These are phyloP conservation scores for Chytriomyces sp. DNA, from an alignment of 192 early-diverging fungal species.

Conservation along the genomic window DNA sequence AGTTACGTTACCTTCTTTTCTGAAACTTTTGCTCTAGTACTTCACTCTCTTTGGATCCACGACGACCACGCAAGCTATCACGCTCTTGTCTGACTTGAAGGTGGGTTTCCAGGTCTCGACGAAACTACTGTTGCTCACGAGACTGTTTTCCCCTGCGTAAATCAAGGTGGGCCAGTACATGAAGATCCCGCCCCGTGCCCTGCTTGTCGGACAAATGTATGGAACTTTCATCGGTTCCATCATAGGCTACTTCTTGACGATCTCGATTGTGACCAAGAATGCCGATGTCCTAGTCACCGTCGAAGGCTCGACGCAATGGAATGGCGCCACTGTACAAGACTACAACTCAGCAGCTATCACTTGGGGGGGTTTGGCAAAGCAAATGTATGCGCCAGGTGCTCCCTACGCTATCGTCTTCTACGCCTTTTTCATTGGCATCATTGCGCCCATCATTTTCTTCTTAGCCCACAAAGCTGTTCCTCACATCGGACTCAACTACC, in stretches of 20 bases:
- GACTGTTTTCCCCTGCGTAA: no score
- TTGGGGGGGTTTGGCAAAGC: slow-evolving; percentile 66
- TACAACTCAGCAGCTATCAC: slow-evolving; percentile 76
- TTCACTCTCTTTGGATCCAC: slow-evolving; percentile 72
- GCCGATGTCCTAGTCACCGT: slow-evolving; percentile 16
- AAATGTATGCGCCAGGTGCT: slow-evolving; percentile 69
- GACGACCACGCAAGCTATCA: slow-evolving; percentile 61
- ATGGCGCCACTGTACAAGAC: slow-evolving; percentile 57
- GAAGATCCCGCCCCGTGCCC: slow-evolving; percentile 72
- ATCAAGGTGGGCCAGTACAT: slow-evolving; percentile 72
- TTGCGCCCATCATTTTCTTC: slow-evolving; percentile 72
- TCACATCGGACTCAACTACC: slow-evolving; percentile 65
- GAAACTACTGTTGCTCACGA: no score
- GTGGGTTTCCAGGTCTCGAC: no score
- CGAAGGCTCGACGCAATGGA: slow-evolving; percentile 64
- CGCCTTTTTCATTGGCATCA: slow-evolving; percentile 50
- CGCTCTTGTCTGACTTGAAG: slow-evolving; percentile 61
- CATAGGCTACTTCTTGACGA: slow-evolving; percentile 28
- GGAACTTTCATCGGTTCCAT: slow-evolving; percentile 62
- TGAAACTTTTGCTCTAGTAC: no score
- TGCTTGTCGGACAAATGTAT: slow-evolving; percentile 73
- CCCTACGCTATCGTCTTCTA: slow-evolving; percentile 47
- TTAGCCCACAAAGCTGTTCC: slow-evolving; percentile 63
- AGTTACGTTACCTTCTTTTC: no score
- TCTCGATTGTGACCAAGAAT: slow-evolving; percentile 11